Base-by-base conservation (phyloP, 2,329 filamentous ascomycete species). In the Arthrobotrys musiformis region DNA sequence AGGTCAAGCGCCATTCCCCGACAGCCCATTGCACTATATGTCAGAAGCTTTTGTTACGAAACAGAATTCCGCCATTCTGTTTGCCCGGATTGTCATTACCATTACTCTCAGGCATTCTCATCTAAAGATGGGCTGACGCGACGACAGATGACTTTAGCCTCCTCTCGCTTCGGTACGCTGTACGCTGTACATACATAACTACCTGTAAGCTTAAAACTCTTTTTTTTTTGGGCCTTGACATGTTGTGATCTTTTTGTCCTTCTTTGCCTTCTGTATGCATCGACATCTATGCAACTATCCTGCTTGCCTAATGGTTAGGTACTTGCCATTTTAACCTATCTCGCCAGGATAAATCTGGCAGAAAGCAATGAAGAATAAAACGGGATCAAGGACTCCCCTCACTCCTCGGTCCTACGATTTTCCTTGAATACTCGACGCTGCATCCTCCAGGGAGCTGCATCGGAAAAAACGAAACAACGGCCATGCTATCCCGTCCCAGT, bases 241-340 rank as follows among this genome's bases (percentile, higher is more conserved):
- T 26, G 17, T 62, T 30, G 33, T 19, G 28, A 48, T 62, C 33
- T 33, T 28, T 46, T 33, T 28, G 58, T 24, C 40, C 67, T 64
- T 24, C 44, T 66, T 73, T 67, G 69, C 69, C 61, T 67, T 66
- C 61, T 40, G 60, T 63, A 35, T 73, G 69, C 69, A 61, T 66
- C n/a, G 17, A 24, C 54, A n/a, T 58, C 54, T 58, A 58, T 58
- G 54, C 33, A 58, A 40, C 54, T 37, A 58, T 58, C 54, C 33
- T 62, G 37, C 58, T 46, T 44, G 56, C 56, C 37, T 61, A 33
- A 54, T 50, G n/a, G 24, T 56, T 56, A 9, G 33, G 22, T 40
- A 33, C 33, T 40, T 48, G 61, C 50, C 69, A 50, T 67, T 70
- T 73, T 73, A 73, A 73, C 69, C 69, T 73, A 73, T 73, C 69